Evolutionary conservation across 225 moss, liverwort and hornwort species (phyloP).

Genomic region (Neckera pumila): DNA sequence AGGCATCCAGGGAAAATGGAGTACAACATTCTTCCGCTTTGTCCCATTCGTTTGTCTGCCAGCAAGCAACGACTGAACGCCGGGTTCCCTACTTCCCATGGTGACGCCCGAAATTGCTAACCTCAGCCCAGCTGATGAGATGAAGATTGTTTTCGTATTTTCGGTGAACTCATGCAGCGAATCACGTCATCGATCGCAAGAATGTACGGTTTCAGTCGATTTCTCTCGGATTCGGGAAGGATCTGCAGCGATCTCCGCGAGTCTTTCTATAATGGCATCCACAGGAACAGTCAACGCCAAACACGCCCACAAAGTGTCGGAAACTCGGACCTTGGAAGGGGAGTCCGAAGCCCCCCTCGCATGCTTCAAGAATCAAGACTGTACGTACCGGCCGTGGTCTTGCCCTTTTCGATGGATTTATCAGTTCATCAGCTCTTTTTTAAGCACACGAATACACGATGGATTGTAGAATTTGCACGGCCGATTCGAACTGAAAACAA

Average conservation of each 20-base stretch:
- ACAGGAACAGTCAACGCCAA: background rate
- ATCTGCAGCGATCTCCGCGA: constrained; percentile 6
- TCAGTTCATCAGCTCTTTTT: background rate
- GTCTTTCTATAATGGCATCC: background rate
- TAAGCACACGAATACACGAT: no score
- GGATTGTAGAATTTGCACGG: no score
- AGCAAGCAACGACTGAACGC: background rate
- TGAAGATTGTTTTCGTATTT: background rate
- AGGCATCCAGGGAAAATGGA: background rate
- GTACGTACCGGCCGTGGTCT: background rate
- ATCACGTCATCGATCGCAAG: background rate
- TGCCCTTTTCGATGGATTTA: background rate
- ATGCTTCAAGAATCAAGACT: background rate
- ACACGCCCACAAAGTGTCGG: background rate
- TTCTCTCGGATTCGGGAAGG: background rate
- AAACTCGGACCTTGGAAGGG: background rate
- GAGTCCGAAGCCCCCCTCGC: background rate
- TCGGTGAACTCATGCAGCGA: background rate
- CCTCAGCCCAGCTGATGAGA: background rate
- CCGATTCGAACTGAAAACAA: background rate
- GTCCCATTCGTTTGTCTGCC: background rate
- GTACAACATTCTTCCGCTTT: background rate
- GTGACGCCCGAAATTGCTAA: background rate
- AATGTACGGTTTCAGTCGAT: background rate
- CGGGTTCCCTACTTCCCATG: background rate